Percentiles rank a stretch among this genome's conserved stretches.
Evolutionary conservation across 2,329 filamentous ascomycete genomes (phyloP).

Genomic region (Karstenula rhodostoma): DNA sequence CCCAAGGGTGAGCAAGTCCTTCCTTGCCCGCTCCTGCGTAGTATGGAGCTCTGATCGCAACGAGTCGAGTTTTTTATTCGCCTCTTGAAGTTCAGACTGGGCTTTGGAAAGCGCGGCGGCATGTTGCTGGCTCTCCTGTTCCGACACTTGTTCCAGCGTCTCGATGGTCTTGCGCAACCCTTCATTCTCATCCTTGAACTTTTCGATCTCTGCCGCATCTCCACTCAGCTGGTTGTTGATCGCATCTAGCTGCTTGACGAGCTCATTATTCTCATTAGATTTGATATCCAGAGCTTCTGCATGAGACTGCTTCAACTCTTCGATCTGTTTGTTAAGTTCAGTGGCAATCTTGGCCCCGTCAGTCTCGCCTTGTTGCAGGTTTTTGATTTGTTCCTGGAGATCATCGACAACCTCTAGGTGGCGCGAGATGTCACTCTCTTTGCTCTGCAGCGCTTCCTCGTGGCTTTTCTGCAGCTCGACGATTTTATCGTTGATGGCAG

Average conservation of each 20-base stretch:
- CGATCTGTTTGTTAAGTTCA: conserved; percentile 43
- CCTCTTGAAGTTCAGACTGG: conserved; percentile 36
- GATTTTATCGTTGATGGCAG: conserved; percentile 36
- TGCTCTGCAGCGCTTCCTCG: conserved; percentile 31
- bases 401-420: conserved; percentile 43
- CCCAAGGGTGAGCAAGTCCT: conserved; percentile 40
- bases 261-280: conserved; percentile 42
- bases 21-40: conserved; percentile 35
- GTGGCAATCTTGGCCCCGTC: conserved; percentile 41
- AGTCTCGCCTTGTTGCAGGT: conserved; percentile 44
- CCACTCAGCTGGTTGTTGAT: conserved; percentile 45
- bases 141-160: conserved; percentile 40
- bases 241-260: conserved; percentile 43
- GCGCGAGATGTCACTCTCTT: conserved; percentile 39
- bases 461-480: conserved; percentile 38
- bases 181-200: conserved; percentile 39
- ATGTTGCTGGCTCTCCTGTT: conserved; percentile 39
- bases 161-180: conserved; percentile 43
- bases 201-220: conserved; percentile 38
- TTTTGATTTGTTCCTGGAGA: conserved; percentile 43
- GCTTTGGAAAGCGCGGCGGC: conserved; percentile 32
- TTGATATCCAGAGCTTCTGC: conserved; percentile 41
- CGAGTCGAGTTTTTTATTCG: conserved; percentile 33
- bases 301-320: conserved; percentile 40
- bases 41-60: conserved; percentile 41